Evolutionary conservation across 208 protist genomes (phyloP).

Genomic region (Phytomonas sp.): DNA sequence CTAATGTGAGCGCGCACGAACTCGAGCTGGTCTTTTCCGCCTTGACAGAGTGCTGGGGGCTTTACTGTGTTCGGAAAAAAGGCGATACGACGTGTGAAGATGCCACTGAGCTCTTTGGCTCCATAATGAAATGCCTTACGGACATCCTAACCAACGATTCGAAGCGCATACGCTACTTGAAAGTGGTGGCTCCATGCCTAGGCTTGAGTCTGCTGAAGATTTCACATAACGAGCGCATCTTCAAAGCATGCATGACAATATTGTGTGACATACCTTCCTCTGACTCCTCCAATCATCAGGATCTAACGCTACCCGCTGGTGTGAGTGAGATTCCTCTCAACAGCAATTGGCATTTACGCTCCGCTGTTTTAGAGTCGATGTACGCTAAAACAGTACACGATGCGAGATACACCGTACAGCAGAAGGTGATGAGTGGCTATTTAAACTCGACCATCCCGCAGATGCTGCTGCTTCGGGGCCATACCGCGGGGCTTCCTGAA

Average conservation of each 20-base stretch:
- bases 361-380: constrained; percentile 3
- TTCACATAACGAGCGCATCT: background rate
- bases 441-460: background rate
- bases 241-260: background rate
- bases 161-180: constrained; percentile 31
- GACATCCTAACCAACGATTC: constrained; percentile 21
- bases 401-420: background rate
- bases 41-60: constrained; percentile 72
- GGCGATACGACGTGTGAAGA: constrained; percentile 27
- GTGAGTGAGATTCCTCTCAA: background rate
- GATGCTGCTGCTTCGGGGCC: background rate
- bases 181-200: background rate
- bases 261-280: background rate
- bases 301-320: background rate
- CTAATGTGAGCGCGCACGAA: constrained; percentile 52
- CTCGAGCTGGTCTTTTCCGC: constrained; percentile 49
- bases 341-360: background rate
- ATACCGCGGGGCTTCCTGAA: background rate
- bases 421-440: background rate
- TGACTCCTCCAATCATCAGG: background rate
- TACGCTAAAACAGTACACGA: constrained; percentile 1
- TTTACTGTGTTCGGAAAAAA: constrained; percentile 68
- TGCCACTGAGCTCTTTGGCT: constrained; percentile 57
- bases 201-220: constrained; percentile 2
- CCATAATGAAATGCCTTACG: constrained; percentile 39